Base-by-base conservation (phyloP, 192 early-diverging fungal genomes). In the Coemansia sp. region DNA sequence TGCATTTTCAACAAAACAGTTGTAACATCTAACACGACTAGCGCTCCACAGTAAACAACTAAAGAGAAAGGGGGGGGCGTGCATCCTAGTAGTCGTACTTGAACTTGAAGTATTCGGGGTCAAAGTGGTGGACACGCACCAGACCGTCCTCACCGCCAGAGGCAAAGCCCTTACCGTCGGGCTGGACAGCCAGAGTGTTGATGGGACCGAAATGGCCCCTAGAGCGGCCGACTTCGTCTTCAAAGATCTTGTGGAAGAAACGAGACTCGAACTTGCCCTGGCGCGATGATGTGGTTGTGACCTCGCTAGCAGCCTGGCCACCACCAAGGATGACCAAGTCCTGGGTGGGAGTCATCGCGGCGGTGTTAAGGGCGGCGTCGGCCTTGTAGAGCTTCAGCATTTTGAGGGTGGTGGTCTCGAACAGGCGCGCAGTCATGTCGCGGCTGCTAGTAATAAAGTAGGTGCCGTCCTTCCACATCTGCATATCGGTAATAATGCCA, bases 151-250 rank as follows among this genome's bases (percentile, higher is more conserved):
- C 98, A 72, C 96, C 94, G 76, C 98, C 98, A 53, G 88, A 90
- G 43, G 98, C 92, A 86, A 94, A 98, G 71, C 91, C 89, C 71
- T 86, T 93, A 53, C 98, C 96, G 75, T 93, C 91, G 15, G 96
- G 96, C 78, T 97, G 94, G 60, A 98, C 93, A 6, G 98, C 96
- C 59, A 99, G 86, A 15, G 96, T 99, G 84, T 99, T 99, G 83
- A 99, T 98, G 40, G 98, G 98, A 70, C 98, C 98, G 79, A 99
- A 99, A 72, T 99, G 98, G 25, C 98, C 98, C 86, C 93, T 94
- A 40, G 96, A 93, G 69, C 96, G 90, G 57, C 96, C 96, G 53
- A 98, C 93, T 82, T 99, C 96, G 73, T 97, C 94, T 70, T 97
- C 93, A 62, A 98, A 91, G 63, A 96, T 88, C 71, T 92, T 91